Evolutionary conservation across 2,329 filamentous ascomycete species (phyloP), one percentile per base, ranked within the genome.

Genomic region (Pyrenophora teres): DNA sequence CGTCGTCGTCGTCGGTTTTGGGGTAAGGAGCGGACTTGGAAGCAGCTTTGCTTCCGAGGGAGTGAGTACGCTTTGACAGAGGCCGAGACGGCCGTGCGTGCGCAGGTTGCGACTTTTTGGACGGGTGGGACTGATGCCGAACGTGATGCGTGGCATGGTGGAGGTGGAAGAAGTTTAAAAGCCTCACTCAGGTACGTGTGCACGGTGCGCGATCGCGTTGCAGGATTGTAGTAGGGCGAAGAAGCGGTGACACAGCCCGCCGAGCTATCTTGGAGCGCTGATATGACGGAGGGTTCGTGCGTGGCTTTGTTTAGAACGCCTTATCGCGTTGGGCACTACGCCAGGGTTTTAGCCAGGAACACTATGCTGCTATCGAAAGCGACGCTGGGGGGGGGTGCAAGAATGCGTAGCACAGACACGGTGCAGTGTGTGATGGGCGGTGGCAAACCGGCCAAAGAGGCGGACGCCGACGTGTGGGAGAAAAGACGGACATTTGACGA

Each of bases 241-340:
- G 64, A 66, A 62, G 68, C 71, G 71, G 71, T 74, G 70, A 70
- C 70, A 73, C 71, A 67, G 64, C 63, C 61, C 62, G 25, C 44
- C 65, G 57, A 50, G 51, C 57, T 50, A 43, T 46, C 54, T 50
- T 57, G 58, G 63, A 52, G 59, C 68, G 59, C 68, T 65, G 67
- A 69, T 71, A 71, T 71, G 69, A 66, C 62, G 65, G 60, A 53
- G 63, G 54, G 55, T 43, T 60, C 54, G 63, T 60, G 69, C 71
- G 70, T 72, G 68, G 68, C 70, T 72, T 72, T 71, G 68, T 72
- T 67, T 57, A 59, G 62, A 59, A 52, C 52, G 16, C 50, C 68
- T 72, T 73, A 72, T 73, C 69, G 58, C 59, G 47, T 52, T 62
- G 16, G 49, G 51, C 58, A 64, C 68, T 70, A 63, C 63, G 54